phyloP scores from a whole-genome alignment of 2,329 filamentous ascomycete species.

The Rutstroemia sydowiana region DNA sequence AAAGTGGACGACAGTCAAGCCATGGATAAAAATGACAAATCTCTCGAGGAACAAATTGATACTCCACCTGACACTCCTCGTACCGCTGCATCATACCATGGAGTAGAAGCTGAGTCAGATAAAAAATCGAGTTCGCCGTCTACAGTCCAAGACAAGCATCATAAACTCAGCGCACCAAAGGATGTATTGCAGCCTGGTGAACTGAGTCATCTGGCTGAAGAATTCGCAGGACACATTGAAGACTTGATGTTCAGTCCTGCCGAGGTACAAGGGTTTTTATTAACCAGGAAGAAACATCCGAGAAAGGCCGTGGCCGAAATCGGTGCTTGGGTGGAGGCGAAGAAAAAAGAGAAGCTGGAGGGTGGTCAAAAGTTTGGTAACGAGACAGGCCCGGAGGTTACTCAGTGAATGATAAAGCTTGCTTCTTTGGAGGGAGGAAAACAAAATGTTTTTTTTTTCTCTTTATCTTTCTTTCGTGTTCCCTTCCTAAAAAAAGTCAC shows the following conservation, averaged over 20 bases:
- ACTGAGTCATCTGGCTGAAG: slow-evolving; percentile 28
- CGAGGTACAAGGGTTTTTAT: slow-evolving; percentile 57
- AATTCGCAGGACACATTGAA: slow-evolving; percentile 48
- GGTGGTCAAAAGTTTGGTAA: background rate
- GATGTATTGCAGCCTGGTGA: slow-evolving; percentile 22
- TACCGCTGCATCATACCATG: background rate
- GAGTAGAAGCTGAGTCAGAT: background rate
- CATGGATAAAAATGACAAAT: background rate
- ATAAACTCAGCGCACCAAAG: background rate
- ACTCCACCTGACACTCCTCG: slow-evolving; percentile 18
- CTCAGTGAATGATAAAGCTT: background rate
- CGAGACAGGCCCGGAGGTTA: background rate
- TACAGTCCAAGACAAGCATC: background rate
- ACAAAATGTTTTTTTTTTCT: too few species aligned
- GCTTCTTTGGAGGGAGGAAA: background rate
- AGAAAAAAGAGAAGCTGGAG: slow-evolving; percentile 28
- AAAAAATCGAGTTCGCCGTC: background rate
- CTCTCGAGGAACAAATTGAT: background rate
- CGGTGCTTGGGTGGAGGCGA: slow-evolving; percentile 45
- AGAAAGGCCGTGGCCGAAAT: slow-evolving; percentile 46
- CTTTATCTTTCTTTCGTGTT: too few species aligned
- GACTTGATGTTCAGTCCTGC: slow-evolving; percentile 48
- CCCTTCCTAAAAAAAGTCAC: too few species aligned
- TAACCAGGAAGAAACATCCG: slow-evolving; percentile 55
- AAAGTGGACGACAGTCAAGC: background rate